Evolutionary conservation across 768 basidiomycete species (phyloP).

Genomic region (Strobilomyces echinocephalus): DNA sequence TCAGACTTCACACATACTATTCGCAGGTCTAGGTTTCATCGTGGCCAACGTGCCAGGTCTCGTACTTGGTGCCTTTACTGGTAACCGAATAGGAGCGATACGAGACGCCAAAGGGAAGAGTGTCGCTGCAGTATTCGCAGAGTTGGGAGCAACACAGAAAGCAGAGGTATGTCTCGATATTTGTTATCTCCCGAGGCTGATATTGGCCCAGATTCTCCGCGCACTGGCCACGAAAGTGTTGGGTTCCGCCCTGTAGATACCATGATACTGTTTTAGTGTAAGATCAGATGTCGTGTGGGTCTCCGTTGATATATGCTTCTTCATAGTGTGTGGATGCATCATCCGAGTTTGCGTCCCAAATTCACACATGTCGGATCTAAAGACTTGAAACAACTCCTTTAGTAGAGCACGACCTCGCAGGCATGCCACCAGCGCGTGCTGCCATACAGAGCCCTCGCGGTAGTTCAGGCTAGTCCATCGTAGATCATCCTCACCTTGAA

Average conservation of each 20-base stretch:
- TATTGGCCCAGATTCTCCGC: constrained; percentile 57
- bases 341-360: not conserved
- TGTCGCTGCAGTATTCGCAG: constrained; percentile 81
- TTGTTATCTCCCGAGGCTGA: not conserved
- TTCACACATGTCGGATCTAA: not conserved
- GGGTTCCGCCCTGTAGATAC: constrained; percentile 48
- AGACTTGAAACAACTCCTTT: not conserved
- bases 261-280: constrained; percentile 3
- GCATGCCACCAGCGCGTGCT: constrained; percentile 9
- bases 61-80: constrained; percentile 80
- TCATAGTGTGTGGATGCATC: not conserved
- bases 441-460: not conserved
- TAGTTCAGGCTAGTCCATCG: constrained; percentile 18
- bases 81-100: constrained; percentile 86
- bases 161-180: constrained; percentile 61
- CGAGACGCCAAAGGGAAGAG: constrained; percentile 94
- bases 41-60: constrained; percentile 83
- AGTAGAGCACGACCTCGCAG: not conserved
- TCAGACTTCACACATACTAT: constrained; percentile 30
- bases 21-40: constrained; percentile 34
- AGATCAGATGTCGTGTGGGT: constrained; percentile 1
- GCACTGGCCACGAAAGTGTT: constrained; percentile 80
- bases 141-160: constrained; percentile 73
- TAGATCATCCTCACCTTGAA: constrained; percentile 2
- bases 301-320: not conserved